Base-by-base conservation (phyloP, 148 eudicot species). In the Amaranthus palmeri region DNA sequence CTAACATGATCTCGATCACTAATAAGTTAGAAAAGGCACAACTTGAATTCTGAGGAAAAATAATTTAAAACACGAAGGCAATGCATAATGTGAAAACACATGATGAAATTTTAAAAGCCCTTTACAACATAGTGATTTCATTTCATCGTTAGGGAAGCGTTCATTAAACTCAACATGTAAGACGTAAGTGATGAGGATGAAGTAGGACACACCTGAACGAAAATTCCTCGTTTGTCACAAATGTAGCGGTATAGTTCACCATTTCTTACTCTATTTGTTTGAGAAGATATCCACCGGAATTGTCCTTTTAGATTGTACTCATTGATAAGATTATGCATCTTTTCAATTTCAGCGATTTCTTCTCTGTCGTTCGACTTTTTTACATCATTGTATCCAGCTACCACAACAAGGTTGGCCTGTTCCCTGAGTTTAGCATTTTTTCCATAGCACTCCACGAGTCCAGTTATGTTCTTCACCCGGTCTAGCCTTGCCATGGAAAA, bases 401-500 rank as follows among this genome's bases (percentile, higher is more conserved):
- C 85, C 62, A 95, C 81, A 45, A 89, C 96, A 25, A 95, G 86
- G 78, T 95, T 91, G 65, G 86, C 92, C 51, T 88, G 65, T 51
- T 83, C 87, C 79, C 88, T 86, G 12, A 95, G 86, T 74, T 88
- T 85, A 44, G 65, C 53, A 73, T 87, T 91, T 72, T 95, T 95
- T 54, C 78, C 88, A 72, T 88, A 95, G 78, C 85, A 84, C 83
- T 95, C 99, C n/a, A 95, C 96, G 79, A 95, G 80, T 43, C 99
- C 97, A 6, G 97, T 83, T 14, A 95, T 91, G 80, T 92, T 93
- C 82, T 95, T 95, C 72, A 95, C 99, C 14, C 54, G 88, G 80
- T 95, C 99, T 55, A 95, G 96, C 90, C 99, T 86, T 48, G 99
- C 97, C 97, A 95, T 95, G 46, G 99, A 91, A 75, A 95, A 95